Evolutionary conservation across 1,284 basidiomycete genomes (phyloP).

Genomic region (Pterulicium gracile): DNA sequence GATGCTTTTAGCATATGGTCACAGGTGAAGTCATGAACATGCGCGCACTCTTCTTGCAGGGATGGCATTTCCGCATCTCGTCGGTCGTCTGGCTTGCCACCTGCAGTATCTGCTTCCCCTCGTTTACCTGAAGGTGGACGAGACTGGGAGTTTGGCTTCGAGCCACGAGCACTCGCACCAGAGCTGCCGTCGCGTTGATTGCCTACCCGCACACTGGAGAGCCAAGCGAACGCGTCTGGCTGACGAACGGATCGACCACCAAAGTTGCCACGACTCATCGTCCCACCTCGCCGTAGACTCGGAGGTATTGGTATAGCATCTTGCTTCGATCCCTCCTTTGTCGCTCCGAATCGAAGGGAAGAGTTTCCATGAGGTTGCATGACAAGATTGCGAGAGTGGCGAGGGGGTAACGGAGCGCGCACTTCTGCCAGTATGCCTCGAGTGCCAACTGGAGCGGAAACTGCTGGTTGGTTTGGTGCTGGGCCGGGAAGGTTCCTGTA

Average conservation of each 20-base stretch:
- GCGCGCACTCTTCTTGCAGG: slow-evolving; percentile 69
- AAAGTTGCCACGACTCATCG: slow-evolving; percentile 47
- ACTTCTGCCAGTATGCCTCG: slow-evolving; percentile 61
- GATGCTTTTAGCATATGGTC: neutral
- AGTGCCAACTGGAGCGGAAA: slow-evolving; percentile 60
- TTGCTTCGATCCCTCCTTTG: neutral
- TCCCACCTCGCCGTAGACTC: slow-evolving; percentile 24
- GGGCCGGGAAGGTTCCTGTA: slow-evolving; percentile 38
- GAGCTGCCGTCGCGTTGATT: slow-evolving; percentile 35
- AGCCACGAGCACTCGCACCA: slow-evolving; percentile 23
- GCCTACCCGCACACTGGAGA: slow-evolving; percentile 58
- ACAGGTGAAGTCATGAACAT: neutral
- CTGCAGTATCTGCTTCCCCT: neutral
- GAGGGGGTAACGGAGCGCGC: slow-evolving; percentile 38
- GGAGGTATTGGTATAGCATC: neutral
- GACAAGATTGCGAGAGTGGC: slow-evolving; percentile 11
- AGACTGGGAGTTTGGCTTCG: too few species aligned
- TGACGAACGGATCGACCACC: slow-evolving; percentile 36
- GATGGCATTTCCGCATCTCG: slow-evolving; percentile 29
- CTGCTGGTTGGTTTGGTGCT: slow-evolving; percentile 20
- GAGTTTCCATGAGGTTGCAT: slow-evolving; percentile 7
- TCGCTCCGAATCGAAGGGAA: slow-evolving; percentile 1
- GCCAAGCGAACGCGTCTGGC: slow-evolving; percentile 60
- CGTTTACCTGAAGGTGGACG: too few species aligned
- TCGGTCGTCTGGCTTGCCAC: slow-evolving; percentile 9